Evolutionary conservation across 2,329 filamentous ascomycete species (phyloP).

Genomic region (Sporothrix euskadiensis): DNA sequence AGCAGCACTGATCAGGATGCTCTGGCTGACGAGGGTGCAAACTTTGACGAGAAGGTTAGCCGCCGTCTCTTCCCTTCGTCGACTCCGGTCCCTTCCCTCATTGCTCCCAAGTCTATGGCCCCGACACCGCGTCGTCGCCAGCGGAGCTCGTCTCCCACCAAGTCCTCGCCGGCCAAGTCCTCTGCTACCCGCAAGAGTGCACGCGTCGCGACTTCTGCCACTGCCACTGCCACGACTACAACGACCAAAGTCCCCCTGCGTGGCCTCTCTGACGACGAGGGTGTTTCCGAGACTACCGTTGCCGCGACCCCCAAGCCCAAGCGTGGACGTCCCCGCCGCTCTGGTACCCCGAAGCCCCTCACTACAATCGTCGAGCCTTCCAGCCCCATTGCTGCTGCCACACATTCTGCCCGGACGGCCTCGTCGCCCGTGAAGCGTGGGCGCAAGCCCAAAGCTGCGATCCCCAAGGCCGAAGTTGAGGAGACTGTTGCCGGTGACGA

Average conservation of each 20-base stretch:
- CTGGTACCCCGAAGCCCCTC: constrained; percentile 53
- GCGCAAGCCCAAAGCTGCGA: constrained; percentile 23
- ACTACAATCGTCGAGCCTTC: constrained; percentile 42
- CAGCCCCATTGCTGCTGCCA: not conserved
- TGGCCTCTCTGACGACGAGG: constrained; percentile 47
- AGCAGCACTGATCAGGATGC: not conserved
- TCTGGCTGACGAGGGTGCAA: not conserved
- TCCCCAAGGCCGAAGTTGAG: constrained; percentile 39
- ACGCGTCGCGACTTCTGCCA: not conserved
- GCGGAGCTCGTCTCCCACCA: constrained; percentile 23
- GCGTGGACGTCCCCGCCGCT: constrained; percentile 46
- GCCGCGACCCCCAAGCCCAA: constrained; percentile 37
- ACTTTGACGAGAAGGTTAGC: constrained; percentile 36
- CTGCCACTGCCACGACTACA: constrained; percentile 15
- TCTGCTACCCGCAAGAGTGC: constrained; percentile 35
- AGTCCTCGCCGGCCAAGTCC: constrained; percentile 46
- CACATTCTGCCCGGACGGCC: not conserved
- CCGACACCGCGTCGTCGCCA: constrained; percentile 20
- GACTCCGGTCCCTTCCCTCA: constrained; percentile 41
- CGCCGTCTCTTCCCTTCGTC: constrained; percentile 41
- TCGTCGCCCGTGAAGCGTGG: constrained; percentile 20
- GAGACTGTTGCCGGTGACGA: constrained; percentile 37
- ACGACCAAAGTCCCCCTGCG: constrained; percentile 48
- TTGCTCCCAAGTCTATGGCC: constrained; percentile 25
- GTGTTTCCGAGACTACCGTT: constrained; percentile 37